Conservation (phyloP, 2,329 filamentous ascomycete species). For the Zymoseptoria ardabiliae region DNA sequence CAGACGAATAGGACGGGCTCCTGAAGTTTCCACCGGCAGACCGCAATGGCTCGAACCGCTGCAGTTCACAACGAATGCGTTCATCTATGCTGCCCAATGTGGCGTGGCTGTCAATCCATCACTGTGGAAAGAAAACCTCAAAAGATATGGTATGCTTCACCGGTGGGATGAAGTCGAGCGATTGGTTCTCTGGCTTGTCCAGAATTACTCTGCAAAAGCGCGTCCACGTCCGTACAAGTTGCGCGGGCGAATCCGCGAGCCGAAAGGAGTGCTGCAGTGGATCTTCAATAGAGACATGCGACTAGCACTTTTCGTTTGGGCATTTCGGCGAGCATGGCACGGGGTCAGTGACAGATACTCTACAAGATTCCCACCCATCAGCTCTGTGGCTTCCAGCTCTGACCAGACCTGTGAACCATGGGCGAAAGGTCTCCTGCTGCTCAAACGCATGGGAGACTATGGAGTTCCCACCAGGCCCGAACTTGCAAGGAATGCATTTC, state of each 20-base stretch:
- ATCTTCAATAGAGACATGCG: conserved; percentile 24
- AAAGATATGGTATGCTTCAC: conserved; percentile 51
- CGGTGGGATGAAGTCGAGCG: conserved; percentile 46
- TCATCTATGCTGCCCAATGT: conserved; percentile 30
- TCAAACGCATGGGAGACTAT: conserved; percentile 19
- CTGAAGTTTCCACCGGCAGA: conserved; percentile 11
- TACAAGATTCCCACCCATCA: neutral
- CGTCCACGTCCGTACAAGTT: neutral
- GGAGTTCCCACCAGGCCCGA: conserved; percentile 15
- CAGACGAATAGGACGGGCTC: conserved; percentile 34
- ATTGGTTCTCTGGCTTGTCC: conserved; percentile 46
- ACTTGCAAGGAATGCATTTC: conserved; percentile 17
- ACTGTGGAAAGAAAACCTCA: conserved; percentile 53
- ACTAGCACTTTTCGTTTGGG: conserved; percentile 29
- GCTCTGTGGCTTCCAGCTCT: neutral
- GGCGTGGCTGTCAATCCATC: conserved; percentile 34
- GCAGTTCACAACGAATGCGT: conserved; percentile 42
- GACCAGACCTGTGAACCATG: conserved; percentile 14
- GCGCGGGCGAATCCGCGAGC: neutral
- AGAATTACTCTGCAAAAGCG: conserved; percentile 8
- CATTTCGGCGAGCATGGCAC: conserved; percentile 20
- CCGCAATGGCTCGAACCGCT: conserved; percentile 30
- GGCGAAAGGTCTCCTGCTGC: conserved; percentile 26
- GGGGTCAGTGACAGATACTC: neutral
- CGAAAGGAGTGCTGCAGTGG: neutral